Conservation (phyloP, 805 yeast species). For the Yarrowia sp. region DNA sequence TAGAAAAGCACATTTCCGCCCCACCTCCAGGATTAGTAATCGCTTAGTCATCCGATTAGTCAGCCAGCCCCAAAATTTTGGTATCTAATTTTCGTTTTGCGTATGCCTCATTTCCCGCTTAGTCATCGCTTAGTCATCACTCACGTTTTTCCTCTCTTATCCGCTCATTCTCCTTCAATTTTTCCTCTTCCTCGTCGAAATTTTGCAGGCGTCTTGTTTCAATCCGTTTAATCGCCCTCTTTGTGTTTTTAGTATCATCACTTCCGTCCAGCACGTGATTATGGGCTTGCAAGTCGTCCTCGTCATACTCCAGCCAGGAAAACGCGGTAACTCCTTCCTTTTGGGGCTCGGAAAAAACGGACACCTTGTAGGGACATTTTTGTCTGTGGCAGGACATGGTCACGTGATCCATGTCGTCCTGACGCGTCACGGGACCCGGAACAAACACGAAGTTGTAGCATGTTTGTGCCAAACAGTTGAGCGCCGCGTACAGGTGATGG, state of each 20-base stretch:
- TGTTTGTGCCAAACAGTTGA: slow-evolving; percentile 7
- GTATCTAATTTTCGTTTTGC: no score
- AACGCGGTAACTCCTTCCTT: background rate
- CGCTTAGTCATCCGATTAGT: no score
- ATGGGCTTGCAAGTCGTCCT: background rate
- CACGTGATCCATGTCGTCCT: background rate
- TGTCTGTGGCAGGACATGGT: background rate
- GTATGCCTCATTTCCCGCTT: no score
- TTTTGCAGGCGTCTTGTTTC: background rate
- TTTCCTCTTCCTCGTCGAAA: background rate
- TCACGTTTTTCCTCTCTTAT: no score
- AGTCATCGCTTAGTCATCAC: no score
- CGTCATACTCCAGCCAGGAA: slow-evolving; percentile 17
- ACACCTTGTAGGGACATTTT: background rate
- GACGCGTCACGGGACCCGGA: background rate
- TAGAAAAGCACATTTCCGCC: no score
- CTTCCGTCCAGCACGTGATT: slow-evolving; percentile 10
- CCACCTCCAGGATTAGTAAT: no score
- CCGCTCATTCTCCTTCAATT: background rate
- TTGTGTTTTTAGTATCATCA: no score
- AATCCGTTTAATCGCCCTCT: background rate
- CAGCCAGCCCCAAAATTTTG: no score
- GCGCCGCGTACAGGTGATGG: background rate
- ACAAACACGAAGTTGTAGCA: background rate
- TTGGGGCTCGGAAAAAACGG: background rate